A percentile compares a stretch with the other conserved stretches of the same genome.
Conservation (phyloP, 116 monocot genomes). For the Trichopus zeylanicus region DNA sequence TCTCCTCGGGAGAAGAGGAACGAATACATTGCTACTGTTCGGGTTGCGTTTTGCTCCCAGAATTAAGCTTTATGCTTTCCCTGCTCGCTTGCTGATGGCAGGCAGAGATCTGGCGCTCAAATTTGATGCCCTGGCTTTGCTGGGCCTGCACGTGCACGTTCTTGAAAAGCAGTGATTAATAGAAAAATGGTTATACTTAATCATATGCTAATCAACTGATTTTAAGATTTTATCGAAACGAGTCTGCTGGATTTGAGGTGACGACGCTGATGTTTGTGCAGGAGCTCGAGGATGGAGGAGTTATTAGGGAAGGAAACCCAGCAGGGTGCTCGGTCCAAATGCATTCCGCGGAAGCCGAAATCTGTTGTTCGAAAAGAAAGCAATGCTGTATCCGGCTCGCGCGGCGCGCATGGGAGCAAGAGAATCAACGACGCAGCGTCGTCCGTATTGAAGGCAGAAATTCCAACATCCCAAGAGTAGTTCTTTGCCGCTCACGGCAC, state of each 20-base stretch:
- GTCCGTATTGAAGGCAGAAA: neutral
- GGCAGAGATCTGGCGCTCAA: too few relatives aligned
- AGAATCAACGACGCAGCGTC: conserved; percentile 27
- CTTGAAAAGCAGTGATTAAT: too few relatives aligned
- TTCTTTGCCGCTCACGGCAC: neutral
- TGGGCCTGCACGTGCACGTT: too few relatives aligned
- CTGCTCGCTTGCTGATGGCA: too few relatives aligned
- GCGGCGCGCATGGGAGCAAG: conserved; percentile 43
- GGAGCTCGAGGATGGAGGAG: conserved; percentile 58
- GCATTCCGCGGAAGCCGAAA: conserved; percentile 65
- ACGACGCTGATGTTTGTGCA: conserved; percentile 1
- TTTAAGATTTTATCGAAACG: neutral
- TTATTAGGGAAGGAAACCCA: conserved; percentile 39
- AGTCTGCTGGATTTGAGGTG: neutral
- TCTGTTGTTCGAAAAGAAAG: conserved; percentile 7
- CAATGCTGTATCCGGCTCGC: conserved; percentile 12
- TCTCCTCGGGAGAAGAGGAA: too few relatives aligned
- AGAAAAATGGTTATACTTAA: too few relatives aligned
- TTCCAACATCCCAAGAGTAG: too few relatives aligned
- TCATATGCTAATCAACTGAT: neutral
- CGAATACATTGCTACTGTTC: too few relatives aligned
- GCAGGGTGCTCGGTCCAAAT: conserved; percentile 46
- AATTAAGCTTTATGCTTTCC: too few relatives aligned
- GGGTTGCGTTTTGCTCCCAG: too few relatives aligned
- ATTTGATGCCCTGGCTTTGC: too few relatives aligned